Percentiles rank a stretch among this genome's conserved stretches.
Evolutionary conservation across 129 eudicot species (phyloP).

Genomic region (Cynara cardunculus): DNA sequence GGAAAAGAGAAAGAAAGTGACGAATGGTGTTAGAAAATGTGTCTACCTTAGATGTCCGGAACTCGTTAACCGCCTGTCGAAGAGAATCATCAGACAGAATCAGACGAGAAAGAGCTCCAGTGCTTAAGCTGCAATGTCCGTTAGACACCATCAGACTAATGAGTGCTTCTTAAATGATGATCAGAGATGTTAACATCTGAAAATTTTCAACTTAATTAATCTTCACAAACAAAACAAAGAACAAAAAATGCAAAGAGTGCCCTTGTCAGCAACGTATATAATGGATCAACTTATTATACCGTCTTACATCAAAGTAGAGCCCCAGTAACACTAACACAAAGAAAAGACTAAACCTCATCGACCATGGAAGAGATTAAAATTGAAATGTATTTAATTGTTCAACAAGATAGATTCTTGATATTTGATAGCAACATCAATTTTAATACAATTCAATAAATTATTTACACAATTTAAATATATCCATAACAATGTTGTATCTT

Average conservation of each 20-base stretch:
- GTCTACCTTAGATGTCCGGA: conserved; percentile 70
- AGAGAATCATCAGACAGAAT: conserved; percentile 90
- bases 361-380: too few relatives aligned
- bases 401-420: too few relatives aligned
- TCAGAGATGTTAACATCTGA: neutral
- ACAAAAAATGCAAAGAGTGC: neutral
- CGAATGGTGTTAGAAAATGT: neutral
- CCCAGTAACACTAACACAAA: neutral
- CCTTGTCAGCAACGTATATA: neutral
- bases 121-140: conserved; percentile 66
- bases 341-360: too few relatives aligned
- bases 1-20: neutral
- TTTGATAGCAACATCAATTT: too few relatives aligned
- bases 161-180: neutral
- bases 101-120: conserved; percentile 89
- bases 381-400: too few relatives aligned
- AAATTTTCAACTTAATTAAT: neutral
- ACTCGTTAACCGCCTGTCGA: conserved; percentile 84
- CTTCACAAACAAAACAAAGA: neutral
- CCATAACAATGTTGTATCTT: neutral
- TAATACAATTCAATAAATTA: too few relatives aligned
- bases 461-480: too few relatives aligned
- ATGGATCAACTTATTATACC: neutral
- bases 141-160: neutral
- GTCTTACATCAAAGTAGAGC: neutral